These are phyloP conservation scores for Histomonas meleagridis DNA, from an alignment of 208 protist genomes.

Conservation along the genomic window DNA sequence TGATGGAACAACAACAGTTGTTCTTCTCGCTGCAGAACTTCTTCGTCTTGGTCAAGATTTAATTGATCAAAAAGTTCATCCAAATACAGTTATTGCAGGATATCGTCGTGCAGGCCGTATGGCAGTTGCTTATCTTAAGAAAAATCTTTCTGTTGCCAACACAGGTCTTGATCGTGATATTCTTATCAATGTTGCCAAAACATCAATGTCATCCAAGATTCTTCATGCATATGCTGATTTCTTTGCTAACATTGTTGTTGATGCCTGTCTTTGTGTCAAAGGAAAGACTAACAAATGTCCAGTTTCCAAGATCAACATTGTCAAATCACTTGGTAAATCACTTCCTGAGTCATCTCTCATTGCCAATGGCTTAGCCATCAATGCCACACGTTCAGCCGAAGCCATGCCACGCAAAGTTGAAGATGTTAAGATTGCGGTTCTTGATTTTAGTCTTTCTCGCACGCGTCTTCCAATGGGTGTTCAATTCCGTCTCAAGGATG, in stretches of 20 bases:
- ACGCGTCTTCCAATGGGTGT: conserved; percentile 88
- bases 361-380: neutral
- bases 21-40: conserved; percentile 96
- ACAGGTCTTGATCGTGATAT: conserved; percentile 70
- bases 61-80: conserved; percentile 24
- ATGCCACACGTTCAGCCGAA: conserved; percentile 37
- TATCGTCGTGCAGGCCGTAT: neutral
- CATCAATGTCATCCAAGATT: conserved; percentile 98
- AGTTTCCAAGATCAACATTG: neutral
- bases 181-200: conserved; percentile 88
- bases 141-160: conserved; percentile 34
- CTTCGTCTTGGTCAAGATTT: conserved; percentile 52
- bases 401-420: conserved; percentile 77
- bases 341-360: conserved; percentile 13
- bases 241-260: conserved; percentile 86
- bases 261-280: conserved; percentile 65
- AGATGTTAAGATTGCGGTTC: conserved; percentile 88
- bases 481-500: conserved; percentile 45
- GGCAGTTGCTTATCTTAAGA: neutral
- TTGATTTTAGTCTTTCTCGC: conserved; percentile 94
- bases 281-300: conserved; percentile 49
- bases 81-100: conserved; percentile 30
- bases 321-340: conserved; percentile 33
- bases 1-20: conserved; percentile 95
- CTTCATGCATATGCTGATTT: conserved; percentile 70